Percentiles rank a stretch among this genome's conserved stretches.
phyloP scores from a whole-genome alignment of 1,284 basidiomycete species.

The Trichosporon ovoides region DNA sequence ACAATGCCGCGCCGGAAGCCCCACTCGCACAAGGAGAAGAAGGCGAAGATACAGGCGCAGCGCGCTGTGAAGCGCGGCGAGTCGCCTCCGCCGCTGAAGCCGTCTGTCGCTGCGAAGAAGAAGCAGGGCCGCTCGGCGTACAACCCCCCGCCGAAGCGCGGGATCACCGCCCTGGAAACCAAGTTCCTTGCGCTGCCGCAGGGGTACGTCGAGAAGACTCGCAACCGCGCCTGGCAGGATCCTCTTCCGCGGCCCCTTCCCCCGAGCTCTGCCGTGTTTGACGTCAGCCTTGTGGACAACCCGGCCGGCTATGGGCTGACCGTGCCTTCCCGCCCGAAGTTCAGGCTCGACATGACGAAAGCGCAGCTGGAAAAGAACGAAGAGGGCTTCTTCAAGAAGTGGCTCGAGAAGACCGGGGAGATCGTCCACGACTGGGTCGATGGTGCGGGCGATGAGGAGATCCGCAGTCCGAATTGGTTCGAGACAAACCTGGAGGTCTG shows the following conservation, averaged over 20 bases:
- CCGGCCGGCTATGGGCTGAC: constrained; percentile 29
- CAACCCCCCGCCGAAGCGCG: constrained; percentile 26
- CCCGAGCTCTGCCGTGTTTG: constrained; percentile 51
- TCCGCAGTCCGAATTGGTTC: constrained; percentile 58
- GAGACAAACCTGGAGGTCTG: constrained; percentile 88
- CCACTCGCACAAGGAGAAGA: constrained; percentile 56
- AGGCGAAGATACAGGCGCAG: constrained; percentile 62
- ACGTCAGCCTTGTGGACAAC: constrained; percentile 29
- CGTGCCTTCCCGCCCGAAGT: constrained; percentile 72
- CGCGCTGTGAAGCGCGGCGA: constrained; percentile 75
- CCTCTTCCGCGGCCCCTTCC: constrained; percentile 61
- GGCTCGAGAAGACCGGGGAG: constrained; percentile 62
- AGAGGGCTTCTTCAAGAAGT: constrained; percentile 68
- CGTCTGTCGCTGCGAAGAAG: constrained; percentile 4
- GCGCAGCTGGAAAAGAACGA: constrained; percentile 81
- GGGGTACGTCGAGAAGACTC: constrained; percentile 61
- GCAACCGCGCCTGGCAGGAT: constrained; percentile 55
- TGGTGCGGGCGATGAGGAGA: constrained; percentile 24
- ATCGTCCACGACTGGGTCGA: constrained; percentile 57
- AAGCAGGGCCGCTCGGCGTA: constrained; percentile 40
- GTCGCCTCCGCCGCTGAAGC: constrained; percentile 15
- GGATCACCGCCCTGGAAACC: constrained; percentile 51
- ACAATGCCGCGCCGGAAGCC: neutral
- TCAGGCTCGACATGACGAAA: constrained; percentile 75
- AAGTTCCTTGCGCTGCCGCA: constrained; percentile 61